Conservation (phyloP, 495 filamentous ascomycete species). For the Lasiosphaeria miniovina region DNA sequence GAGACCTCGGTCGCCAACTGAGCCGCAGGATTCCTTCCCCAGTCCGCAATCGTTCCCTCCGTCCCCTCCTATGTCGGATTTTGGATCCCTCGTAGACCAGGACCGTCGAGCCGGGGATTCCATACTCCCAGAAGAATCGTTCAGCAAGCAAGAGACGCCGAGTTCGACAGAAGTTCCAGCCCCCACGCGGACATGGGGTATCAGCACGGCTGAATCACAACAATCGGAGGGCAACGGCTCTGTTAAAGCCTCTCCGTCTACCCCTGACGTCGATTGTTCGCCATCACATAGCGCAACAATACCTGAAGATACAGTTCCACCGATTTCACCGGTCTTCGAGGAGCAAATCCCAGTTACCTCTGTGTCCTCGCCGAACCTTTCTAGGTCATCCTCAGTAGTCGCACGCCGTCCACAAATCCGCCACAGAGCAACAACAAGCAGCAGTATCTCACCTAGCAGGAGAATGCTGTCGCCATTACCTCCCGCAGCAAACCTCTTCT, state of each 20-base stretch:
- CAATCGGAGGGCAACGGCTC: conserved; percentile 9
- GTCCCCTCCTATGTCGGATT: conserved; percentile 45
- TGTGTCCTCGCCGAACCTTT: not conserved
- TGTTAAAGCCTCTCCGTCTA: conserved; percentile 14
- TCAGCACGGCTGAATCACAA: conserved; percentile 10
- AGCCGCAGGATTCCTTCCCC: conserved; percentile 47
- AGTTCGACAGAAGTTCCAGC: conserved; percentile 43
- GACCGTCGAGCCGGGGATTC: conserved; percentile 31
- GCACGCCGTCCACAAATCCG: conserved; percentile 21
- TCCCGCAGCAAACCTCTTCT: conserved; percentile 61
- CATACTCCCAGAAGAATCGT: conserved; percentile 9
- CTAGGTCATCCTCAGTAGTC: conserved; percentile 9
- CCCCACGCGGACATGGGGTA: conserved; percentile 19
- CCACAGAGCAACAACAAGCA: conserved; percentile 31
- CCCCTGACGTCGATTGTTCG: conserved; percentile 13
- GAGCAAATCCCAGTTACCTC: not conserved
- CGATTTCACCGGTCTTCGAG: conserved; percentile 15
- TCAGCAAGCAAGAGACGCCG: conserved; percentile 37
- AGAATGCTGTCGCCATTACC: conserved; percentile 70
- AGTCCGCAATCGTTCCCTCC: conserved; percentile 56
- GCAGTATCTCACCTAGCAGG: conserved; percentile 48
- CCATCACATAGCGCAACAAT: conserved; percentile 3
- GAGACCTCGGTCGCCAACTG: conserved; percentile 28
- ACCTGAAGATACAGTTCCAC: not conserved
- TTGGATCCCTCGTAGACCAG: conserved; percentile 38